Evolutionary conservation across 2,329 filamentous ascomycete species (phyloP).

Genomic region (Penicillium sp.): DNA sequence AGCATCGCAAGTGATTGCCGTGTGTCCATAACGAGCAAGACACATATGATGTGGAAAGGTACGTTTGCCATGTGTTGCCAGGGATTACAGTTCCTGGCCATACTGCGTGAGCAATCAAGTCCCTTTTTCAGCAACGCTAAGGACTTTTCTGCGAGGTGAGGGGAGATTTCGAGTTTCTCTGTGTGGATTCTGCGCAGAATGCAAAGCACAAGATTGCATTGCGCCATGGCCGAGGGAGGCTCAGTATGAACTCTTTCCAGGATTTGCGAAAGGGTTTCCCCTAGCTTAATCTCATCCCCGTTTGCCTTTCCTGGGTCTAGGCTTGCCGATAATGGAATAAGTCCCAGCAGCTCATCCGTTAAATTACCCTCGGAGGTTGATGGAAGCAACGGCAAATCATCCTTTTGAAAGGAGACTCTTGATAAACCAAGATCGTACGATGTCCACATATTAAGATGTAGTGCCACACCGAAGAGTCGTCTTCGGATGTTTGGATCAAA

Average conservation of each 20-base stretch:
- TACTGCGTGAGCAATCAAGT: slow-evolving; percentile 46
- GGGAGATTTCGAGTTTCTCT: slow-evolving; percentile 46
- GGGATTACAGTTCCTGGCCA: slow-evolving; percentile 46
- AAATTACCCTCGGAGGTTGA: slow-evolving; percentile 44
- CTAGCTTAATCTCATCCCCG: slow-evolving; percentile 43
- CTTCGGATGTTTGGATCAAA: slow-evolving; percentile 37
- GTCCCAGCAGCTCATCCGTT: slow-evolving; percentile 50
- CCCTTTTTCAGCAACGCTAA: slow-evolving; percentile 45
- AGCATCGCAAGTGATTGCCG: slow-evolving; percentile 49
- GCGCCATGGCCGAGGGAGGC: slow-evolving; percentile 49
- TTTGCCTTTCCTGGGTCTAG: slow-evolving; percentile 50
- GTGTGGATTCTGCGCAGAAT: slow-evolving; percentile 53
- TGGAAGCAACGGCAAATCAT: slow-evolving; percentile 33
- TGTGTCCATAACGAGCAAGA: slow-evolving; percentile 55
- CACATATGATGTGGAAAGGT: slow-evolving; percentile 57
- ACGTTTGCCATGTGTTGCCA: slow-evolving; percentile 61
- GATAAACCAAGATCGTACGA: slow-evolving; percentile 58
- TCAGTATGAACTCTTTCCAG: slow-evolving; percentile 41
- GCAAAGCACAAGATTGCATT: slow-evolving; percentile 55
- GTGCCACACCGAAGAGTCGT: slow-evolving; percentile 49
- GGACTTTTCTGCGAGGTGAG: slow-evolving; percentile 44
- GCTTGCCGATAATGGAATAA: slow-evolving; percentile 52
- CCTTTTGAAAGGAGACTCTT: slow-evolving; percentile 48
- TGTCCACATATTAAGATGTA: slow-evolving; percentile 58
- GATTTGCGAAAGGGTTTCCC: slow-evolving; percentile 39